These are phyloP conservation scores for Globisporangium perplexum DNA, from an alignment of 352 stramenopile species.

Conservation along the genomic window DNA sequence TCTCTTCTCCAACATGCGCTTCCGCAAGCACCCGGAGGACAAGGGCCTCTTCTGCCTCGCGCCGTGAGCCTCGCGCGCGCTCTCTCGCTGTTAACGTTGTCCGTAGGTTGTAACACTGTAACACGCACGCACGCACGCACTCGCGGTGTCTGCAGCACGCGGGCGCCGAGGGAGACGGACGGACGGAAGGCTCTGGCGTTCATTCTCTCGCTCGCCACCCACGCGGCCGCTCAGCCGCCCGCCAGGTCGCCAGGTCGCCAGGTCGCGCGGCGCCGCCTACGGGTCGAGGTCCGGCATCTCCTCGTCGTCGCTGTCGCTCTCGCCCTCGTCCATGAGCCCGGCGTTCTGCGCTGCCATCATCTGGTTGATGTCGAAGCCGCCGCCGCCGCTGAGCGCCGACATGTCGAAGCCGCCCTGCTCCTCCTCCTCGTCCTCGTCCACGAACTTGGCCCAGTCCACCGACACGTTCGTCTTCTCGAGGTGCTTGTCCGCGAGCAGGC, in stretches of 20 bases:
- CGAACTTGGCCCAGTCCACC: conserved; percentile 96
- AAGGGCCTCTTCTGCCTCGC: conserved; percentile 76
- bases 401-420: conserved; percentile 84
- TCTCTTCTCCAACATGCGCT: conserved; percentile 83
- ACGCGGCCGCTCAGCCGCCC: neutral
- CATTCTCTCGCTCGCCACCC: neutral
- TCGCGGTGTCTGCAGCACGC: too few relatives aligned
- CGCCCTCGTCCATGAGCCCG: conserved; percentile 65
- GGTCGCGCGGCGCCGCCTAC: neutral
- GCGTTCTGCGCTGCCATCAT: conserved; percentile 89
- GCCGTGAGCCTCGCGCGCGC: conserved; percentile 18
- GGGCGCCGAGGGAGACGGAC: too few relatives aligned
- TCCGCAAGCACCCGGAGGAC: conserved; percentile 64
- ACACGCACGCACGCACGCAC: too few relatives aligned
- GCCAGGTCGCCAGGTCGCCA: neutral
- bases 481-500: conserved; percentile 94
- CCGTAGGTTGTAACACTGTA: neutral
- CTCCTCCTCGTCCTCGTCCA: conserved; percentile 96
- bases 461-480: conserved; percentile 97
- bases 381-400: conserved; percentile 78
- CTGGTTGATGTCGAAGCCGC: conserved; percentile 94
- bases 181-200: neutral
- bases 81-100: neutral
- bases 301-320: conserved; percentile 73
- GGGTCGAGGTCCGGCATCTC: conserved; percentile 83